These are phyloP conservation scores for Lycium ferocissimum DNA, from an alignment of 257 asterid species.

Conservation along the genomic window DNA sequence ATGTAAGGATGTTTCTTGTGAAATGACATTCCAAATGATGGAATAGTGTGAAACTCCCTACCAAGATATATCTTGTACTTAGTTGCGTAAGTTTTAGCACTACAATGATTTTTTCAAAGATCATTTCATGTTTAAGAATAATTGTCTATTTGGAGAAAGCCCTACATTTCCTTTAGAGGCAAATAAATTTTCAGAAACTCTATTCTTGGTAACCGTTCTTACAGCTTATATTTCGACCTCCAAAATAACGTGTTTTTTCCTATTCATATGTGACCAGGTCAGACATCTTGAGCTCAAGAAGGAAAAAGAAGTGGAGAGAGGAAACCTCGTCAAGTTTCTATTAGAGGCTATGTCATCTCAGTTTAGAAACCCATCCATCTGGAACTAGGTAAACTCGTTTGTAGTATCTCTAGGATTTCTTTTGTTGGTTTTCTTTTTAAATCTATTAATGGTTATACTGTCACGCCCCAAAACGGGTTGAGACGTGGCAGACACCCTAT, in stretches of 20 bases:
- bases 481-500: not conserved
- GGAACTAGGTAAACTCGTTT: constrained; percentile 58
- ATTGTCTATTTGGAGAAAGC: not conserved
- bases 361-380: constrained; percentile 86
- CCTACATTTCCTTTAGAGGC: not conserved
- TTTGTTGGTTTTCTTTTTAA: constrained; percentile 12
- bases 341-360: constrained; percentile 80
- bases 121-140: constrained; percentile 11
- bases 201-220: not conserved
- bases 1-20: not conserved
- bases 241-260: constrained; percentile 32
- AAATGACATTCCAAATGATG: constrained; percentile 21
- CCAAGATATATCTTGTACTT: constrained; percentile 18
- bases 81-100: not conserved
- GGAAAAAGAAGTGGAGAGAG: constrained; percentile 81
- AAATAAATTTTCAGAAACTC: constrained; percentile 2
- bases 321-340: constrained; percentile 71
- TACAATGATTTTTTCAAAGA: not conserved
- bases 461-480: not conserved
- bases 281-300: constrained; percentile 94
- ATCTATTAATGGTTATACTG: not conserved
- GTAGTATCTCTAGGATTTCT: constrained; percentile 9
- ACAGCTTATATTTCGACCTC: constrained; percentile 22
- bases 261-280: constrained; percentile 56
- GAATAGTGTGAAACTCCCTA: constrained; percentile 19